Conservation (phyloP, 768 basidiomycete species). For the Suillus occidentalis region DNA sequence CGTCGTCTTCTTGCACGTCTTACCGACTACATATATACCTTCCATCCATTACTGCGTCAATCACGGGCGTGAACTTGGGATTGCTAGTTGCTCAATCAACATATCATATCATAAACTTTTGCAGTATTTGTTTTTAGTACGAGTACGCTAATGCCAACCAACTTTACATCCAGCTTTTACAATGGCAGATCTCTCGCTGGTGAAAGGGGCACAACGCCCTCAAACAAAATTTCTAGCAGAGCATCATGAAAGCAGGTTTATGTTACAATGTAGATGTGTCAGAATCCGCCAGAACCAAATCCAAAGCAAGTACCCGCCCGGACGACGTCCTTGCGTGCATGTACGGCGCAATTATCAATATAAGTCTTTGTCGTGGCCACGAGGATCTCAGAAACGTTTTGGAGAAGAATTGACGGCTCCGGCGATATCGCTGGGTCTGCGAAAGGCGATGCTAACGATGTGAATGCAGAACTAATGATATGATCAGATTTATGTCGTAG, state of each 20-base stretch:
- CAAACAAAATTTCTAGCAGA: too few relatives aligned
- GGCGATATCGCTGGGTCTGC: not conserved
- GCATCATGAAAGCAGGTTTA: not conserved
- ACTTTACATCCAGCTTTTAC: too few relatives aligned
- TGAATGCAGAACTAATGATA: not conserved
- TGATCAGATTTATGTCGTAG: not conserved
- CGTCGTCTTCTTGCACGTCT: not conserved
- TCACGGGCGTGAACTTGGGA: too few relatives aligned
- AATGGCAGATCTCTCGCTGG: too few relatives aligned
- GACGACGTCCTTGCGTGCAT: constrained; percentile 49
- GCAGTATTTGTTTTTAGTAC: too few relatives aligned
- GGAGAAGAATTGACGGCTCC: constrained; percentile 36
- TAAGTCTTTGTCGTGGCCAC: constrained; percentile 58
- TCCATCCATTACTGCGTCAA: not conserved
- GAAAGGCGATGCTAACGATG: not conserved
- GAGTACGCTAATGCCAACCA: too few relatives aligned
- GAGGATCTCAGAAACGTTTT: constrained; percentile 71
- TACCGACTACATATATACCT: not conserved
- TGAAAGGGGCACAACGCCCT: too few relatives aligned
- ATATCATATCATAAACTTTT: too few relatives aligned
- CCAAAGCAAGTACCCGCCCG: constrained; percentile 48
- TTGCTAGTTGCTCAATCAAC: too few relatives aligned
- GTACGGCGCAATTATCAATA: constrained; percentile 48
- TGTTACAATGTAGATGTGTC: not conserved
- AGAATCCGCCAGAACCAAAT: constrained; percentile 7